Evolutionary conservation across 2,329 filamentous ascomycete genomes (phyloP).

Genomic region (Tricladium varicosporioides): DNA sequence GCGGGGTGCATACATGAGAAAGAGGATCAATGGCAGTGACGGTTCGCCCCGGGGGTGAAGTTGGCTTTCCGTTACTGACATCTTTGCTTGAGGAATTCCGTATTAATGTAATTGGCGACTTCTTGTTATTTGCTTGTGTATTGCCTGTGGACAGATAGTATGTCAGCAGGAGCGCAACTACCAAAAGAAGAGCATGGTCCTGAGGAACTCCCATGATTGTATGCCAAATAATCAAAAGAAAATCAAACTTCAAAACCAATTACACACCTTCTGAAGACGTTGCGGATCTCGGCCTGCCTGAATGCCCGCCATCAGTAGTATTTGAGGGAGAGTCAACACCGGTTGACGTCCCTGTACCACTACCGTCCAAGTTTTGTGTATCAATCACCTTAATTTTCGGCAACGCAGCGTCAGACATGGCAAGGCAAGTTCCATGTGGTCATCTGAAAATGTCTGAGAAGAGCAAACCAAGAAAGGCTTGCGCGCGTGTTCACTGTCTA

Average conservation of each 20-base stretch:
- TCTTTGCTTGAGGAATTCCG: conserved; percentile 29
- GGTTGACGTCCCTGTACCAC: conserved; percentile 15
- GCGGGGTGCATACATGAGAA: conserved; percentile 55
- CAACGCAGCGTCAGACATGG: conserved; percentile 31
- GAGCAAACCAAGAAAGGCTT: conserved; percentile 8
- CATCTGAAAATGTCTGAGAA: conserved; percentile 12
- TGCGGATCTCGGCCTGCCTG: conserved; percentile 28
- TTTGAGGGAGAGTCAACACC: conserved; percentile 28
- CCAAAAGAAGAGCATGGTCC: conserved; percentile 1
- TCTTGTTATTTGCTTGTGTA: conserved; percentile 26
- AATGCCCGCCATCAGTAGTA: conserved; percentile 27
- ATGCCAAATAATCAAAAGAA: conserved; percentile 8
- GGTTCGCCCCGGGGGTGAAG: conserved; percentile 16
- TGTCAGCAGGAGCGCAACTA: conserved; percentile 26
- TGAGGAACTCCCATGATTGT: conserved; percentile 2
- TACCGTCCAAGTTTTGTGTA: conserved; percentile 23
- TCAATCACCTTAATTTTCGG: conserved; percentile 33
- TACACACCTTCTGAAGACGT: conserved; percentile 33
- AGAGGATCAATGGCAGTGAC: conserved; percentile 60
- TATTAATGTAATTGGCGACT: conserved; percentile 26
- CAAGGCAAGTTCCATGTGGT: conserved; percentile 25
- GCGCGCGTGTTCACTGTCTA: conserved; percentile 13
- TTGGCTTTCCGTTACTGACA: conserved; percentile 19
- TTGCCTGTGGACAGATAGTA: conserved; percentile 23
- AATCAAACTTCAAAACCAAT: conserved; percentile 7